Conservation (phyloP, 2,329 filamentous ascomycete genomes). For the Fusarium newnesense region DNA sequence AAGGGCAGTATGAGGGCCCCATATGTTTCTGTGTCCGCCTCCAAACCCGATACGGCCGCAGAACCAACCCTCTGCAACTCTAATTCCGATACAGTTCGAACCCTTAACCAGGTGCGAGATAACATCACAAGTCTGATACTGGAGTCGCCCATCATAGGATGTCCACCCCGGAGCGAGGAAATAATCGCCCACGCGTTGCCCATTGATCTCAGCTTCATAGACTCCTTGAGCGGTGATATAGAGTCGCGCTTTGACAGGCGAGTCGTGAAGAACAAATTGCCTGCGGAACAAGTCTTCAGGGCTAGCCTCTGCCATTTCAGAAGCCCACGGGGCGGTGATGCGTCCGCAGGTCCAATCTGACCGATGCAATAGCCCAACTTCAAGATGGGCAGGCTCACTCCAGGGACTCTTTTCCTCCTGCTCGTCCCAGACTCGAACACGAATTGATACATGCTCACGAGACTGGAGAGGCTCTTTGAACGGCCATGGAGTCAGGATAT, state of each 20-base stretch:
- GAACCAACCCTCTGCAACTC: conserved; percentile 53
- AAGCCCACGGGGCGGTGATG: conserved; percentile 41
- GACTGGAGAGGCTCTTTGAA: conserved; percentile 13
- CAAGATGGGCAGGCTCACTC: conserved; percentile 37
- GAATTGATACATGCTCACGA: conserved; percentile 15
- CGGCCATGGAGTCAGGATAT: conserved; percentile 18
- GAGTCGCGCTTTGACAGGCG: conserved; percentile 47
- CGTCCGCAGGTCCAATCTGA: conserved; percentile 45
- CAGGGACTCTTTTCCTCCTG: conserved; percentile 6
- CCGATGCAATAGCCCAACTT: conserved; percentile 46
- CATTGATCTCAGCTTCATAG: conserved; percentile 59
- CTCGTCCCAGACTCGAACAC: conserved; percentile 9
- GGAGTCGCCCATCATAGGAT: conserved; percentile 57
- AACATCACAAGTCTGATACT: conserved; percentile 64
- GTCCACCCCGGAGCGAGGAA: conserved; percentile 62
- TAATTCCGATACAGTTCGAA: conserved; percentile 46
- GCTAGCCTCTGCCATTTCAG: conserved; percentile 37
- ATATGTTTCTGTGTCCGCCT: conserved; percentile 18
- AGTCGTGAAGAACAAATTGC: neutral
- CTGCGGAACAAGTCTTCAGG: conserved; percentile 27
- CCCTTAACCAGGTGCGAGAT: conserved; percentile 46
- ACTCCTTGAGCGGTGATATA: conserved; percentile 59
- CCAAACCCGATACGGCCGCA: conserved; percentile 34
- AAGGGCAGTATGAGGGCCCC: conserved; percentile 10
- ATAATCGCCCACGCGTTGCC: conserved; percentile 49